Percentiles rank a stretch among this genome's conserved stretches.
Evolutionary conservation across 176 grass and related monocot genomes (phyloP).

Genomic region (Ensete glaucum): DNA sequence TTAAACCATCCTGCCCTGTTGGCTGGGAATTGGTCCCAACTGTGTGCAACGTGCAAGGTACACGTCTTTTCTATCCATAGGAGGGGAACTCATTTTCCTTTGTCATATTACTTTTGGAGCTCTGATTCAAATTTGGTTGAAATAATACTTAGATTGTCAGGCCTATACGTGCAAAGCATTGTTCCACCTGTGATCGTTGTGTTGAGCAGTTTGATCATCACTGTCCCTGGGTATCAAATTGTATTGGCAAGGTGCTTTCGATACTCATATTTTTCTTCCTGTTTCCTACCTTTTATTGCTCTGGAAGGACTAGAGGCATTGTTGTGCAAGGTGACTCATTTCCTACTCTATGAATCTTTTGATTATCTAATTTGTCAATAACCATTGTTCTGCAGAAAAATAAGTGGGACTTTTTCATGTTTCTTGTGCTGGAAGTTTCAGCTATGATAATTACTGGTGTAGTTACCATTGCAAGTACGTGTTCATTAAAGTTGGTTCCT

Average conservation of each 20-base stretch:
- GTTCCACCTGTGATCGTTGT: slow-evolving; percentile 93
- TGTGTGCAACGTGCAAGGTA: slow-evolving; percentile 99
- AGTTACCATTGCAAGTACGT: slow-evolving; percentile 62
- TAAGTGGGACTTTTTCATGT: slow-evolving; percentile 99
- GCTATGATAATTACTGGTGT: slow-evolving; percentile 95
- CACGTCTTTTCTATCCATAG: slow-evolving; percentile 1
- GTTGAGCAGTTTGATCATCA: slow-evolving; percentile 99
- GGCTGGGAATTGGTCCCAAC: slow-evolving; percentile 85
- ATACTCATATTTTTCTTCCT: background rate
- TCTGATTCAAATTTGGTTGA: slow-evolving; percentile 26
- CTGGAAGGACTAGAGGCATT: background rate
- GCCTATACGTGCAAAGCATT: slow-evolving; percentile 93
- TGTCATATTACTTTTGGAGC: slow-evolving; percentile 13
- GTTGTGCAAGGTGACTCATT: background rate
- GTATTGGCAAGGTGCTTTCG: slow-evolving; percentile 75
- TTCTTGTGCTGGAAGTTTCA: slow-evolving; percentile 83
- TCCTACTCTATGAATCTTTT: background rate
- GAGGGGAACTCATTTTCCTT: slow-evolving; percentile 13
- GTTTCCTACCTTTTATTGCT: background rate
- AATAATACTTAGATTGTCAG: slow-evolving; percentile 68
- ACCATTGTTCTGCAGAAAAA: slow-evolving; percentile 79
- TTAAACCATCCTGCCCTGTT: slow-evolving; percentile 77
- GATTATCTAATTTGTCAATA: slow-evolving; percentile 21
- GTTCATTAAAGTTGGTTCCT: slow-evolving; percentile 20
- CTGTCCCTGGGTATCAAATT: slow-evolving; percentile 99